These are phyloP conservation scores for Tricholoma matsutake DNA, from an alignment of 768 basidiomycete species.

Conservation along the genomic window DNA sequence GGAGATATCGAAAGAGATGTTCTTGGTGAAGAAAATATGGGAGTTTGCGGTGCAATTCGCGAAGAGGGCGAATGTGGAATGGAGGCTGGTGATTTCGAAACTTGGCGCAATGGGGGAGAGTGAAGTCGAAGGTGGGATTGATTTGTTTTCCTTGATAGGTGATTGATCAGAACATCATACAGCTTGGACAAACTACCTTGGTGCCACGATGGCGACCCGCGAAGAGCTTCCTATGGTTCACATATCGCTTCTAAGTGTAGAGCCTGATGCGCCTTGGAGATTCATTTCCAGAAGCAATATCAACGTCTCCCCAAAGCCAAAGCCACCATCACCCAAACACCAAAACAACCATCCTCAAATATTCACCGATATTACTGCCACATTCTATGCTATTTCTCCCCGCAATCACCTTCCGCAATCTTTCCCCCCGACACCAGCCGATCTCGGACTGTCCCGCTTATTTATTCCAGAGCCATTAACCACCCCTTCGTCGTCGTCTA, in stretches of 20 bases:
- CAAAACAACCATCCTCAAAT: constrained; percentile 19
- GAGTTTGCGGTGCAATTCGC: constrained; percentile 62
- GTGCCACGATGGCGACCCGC: constrained; percentile 34
- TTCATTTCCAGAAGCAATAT: constrained; percentile 37
- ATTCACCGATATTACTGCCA: constrained; percentile 45
- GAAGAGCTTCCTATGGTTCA: constrained; percentile 51
- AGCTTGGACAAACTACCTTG: constrained; percentile 68
- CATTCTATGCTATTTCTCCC: constrained; percentile 50
- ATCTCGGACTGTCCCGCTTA: constrained; percentile 34
- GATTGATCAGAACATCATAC: constrained; percentile 9
- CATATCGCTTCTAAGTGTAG: constrained; percentile 58
- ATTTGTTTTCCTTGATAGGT: constrained; percentile 19
- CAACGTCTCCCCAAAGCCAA: constrained; percentile 21
- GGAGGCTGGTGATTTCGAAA: constrained; percentile 74
- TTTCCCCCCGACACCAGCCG: constrained; percentile 27
- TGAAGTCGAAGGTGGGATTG: constrained; percentile 64
- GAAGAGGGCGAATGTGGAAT: constrained; percentile 68
- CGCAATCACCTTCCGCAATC: constrained; percentile 40
- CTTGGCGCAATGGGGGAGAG: constrained; percentile 53
- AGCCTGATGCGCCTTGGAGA: constrained; percentile 58
- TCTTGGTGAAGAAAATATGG: constrained; percentile 64
- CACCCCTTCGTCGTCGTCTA: constrained; percentile 12
- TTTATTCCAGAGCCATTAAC: constrained; percentile 30
- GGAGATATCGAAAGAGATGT: constrained; percentile 39
- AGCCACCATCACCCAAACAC: constrained; percentile 20